Evolutionary conservation across 257 asterid genomes (phyloP).

Genomic region (Solanum sejunctum): DNA sequence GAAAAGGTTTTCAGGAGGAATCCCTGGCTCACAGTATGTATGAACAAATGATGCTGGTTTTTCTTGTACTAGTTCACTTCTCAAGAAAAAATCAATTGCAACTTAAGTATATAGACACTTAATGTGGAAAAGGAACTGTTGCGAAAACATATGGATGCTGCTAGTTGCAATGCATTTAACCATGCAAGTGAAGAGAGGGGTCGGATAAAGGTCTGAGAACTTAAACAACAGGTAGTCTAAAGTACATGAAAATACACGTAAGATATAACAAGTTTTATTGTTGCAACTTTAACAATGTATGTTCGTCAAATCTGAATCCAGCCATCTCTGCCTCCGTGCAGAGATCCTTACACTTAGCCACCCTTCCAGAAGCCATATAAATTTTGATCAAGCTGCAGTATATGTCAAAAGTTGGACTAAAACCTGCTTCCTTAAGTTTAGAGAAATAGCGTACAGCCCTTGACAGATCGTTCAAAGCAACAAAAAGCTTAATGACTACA

Average conservation of each 20-base stretch:
- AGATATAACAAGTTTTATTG: not conserved
- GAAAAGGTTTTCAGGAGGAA: not conserved
- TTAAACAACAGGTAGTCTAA: not conserved
- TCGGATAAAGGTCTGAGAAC: not conserved
- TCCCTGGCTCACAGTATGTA: not conserved
- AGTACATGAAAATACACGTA: not conserved
- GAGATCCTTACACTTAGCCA: slow-evolving; percentile 57
- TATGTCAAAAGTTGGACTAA: slow-evolving; percentile 49
- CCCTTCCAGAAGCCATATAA: slow-evolving; percentile 46
- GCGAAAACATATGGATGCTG: not conserved
- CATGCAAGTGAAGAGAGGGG: not conserved
- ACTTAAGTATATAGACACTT: not conserved
- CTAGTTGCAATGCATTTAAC: not conserved
- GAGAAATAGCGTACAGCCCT: slow-evolving; percentile 55
- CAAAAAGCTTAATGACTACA: slow-evolving; percentile 63
- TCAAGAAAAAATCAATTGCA: not conserved
- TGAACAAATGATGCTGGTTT: not conserved
- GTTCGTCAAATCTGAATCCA: slow-evolving; percentile 39
- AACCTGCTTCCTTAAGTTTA: slow-evolving; percentile 63
- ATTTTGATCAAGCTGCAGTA: slow-evolving; percentile 36
- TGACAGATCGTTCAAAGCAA: slow-evolving; percentile 50
- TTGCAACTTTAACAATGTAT: not conserved
- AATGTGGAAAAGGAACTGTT: not conserved
- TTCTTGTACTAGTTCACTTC: not conserved
- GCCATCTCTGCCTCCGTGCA: slow-evolving; percentile 68